phyloP scores from a whole-genome alignment of 306 rosid genomes.

The Macrotyloma uniflorum region DNA sequence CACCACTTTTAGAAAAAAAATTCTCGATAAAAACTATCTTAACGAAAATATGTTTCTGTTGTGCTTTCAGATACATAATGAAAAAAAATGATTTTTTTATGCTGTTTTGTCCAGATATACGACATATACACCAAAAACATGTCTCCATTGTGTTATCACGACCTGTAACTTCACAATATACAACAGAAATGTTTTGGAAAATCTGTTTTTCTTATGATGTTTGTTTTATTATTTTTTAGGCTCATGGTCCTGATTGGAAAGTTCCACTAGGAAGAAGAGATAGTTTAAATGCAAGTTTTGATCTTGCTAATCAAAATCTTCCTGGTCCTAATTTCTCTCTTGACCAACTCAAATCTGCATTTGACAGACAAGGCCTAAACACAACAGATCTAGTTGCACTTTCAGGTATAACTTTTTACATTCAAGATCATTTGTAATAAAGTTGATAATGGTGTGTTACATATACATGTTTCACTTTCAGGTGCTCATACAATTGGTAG shows the following conservation, averaged over 20 bases:
- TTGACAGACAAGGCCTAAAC: constrained; percentile 35
- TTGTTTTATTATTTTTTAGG: constrained; percentile 20
- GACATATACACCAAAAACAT: no score
- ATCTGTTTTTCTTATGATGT: background rate
- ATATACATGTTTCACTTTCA: background rate
- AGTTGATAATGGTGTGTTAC: background rate
- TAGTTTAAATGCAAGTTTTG: constrained; percentile 48
- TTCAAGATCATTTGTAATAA: background rate
- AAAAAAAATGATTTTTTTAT: no score
- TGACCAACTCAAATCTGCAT: constrained; percentile 2
- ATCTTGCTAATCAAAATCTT: constrained; percentile 42
- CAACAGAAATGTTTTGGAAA: background rate
- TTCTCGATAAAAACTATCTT: no score
- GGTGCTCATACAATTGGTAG: constrained; percentile 56
- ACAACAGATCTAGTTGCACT: constrained; percentile 57
- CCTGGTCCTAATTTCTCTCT: constrained; percentile 39
- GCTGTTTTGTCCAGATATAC: no score
- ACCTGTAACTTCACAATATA: no score
- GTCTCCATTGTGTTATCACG: no score
- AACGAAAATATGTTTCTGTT: no score
- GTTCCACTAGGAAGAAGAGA: constrained; percentile 63
- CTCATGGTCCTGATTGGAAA: constrained; percentile 54
- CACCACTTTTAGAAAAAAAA: background rate
- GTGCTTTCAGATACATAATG: background rate
- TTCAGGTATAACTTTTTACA: constrained; percentile 48